Percentiles rank a stretch among this genome's conserved stretches.
phyloP scores from a whole-genome alignment of 352 stramenopile genomes.

The Globisporangium canariense region DNA sequence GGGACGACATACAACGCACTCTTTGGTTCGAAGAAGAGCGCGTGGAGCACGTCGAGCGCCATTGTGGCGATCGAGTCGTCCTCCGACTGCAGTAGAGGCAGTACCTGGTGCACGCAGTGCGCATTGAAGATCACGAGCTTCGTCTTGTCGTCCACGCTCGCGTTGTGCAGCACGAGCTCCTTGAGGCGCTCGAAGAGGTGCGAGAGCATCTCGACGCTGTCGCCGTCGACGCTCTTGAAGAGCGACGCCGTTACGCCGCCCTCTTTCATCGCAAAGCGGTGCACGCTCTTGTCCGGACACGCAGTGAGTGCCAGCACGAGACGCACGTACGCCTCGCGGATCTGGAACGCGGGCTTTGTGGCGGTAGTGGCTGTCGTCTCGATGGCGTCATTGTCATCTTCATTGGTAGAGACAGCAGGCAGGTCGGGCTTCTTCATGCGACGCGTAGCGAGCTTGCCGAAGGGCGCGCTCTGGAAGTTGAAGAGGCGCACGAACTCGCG shows the following conservation, averaged over 20 bases:
- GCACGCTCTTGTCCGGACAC: conserved; percentile 72
- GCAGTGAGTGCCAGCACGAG: conserved; percentile 59
- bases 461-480: conserved; percentile 66
- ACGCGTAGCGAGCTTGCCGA: conserved; percentile 53
- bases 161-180: conserved; percentile 50
- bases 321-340: conserved; percentile 61
- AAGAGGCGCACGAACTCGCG: conserved; percentile 78
- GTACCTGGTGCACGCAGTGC: conserved; percentile 57
- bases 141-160: conserved; percentile 45
- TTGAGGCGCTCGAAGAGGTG: conserved; percentile 42
- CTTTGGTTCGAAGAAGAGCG: conserved; percentile 53
- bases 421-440: conserved; percentile 55
- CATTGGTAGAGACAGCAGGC: background rate
- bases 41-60: conserved; percentile 37
- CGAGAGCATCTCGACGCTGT: conserved; percentile 53
- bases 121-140: conserved; percentile 66
- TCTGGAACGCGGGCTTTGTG: conserved; percentile 41
- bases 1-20: conserved; percentile 54
- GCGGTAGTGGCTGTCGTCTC: background rate
- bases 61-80: conserved; percentile 37
- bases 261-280: conserved; percentile 78
- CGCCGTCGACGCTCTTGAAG: conserved; percentile 76
- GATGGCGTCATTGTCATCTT: background rate
- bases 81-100: conserved; percentile 62
- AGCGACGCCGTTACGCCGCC: conserved; percentile 57